phyloP scores from a whole-genome alignment of 805 yeast genomes.

The Wickerhamiella australiensis region DNA sequence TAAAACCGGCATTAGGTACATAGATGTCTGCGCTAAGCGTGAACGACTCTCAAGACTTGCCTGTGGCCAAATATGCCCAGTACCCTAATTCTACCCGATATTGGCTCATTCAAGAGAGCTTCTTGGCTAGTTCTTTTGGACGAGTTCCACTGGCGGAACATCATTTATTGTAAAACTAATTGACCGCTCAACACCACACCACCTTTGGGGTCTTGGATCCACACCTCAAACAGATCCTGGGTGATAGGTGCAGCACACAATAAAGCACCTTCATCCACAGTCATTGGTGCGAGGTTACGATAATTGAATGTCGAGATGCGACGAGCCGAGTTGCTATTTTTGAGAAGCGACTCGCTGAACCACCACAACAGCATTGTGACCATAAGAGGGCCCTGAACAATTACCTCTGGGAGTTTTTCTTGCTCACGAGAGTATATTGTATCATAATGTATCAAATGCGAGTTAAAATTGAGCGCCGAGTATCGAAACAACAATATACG shows the following conservation, averaged over 20 bases:
- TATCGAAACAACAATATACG: constrained; percentile 43
- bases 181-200: constrained; percentile 16
- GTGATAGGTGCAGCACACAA: constrained; percentile 20
- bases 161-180: constrained; percentile 10
- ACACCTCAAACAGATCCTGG: constrained; percentile 16
- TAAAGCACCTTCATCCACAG: constrained; percentile 30
- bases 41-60: no score
- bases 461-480: constrained; percentile 66
- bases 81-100: no score
- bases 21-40: no score
- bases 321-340: constrained; percentile 15
- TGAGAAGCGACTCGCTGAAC: constrained; percentile 26
- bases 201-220: constrained; percentile 16
- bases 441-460: constrained; percentile 77
- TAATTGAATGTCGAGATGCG: constrained; percentile 33
- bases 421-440: constrained; percentile 35
- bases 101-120: no score
- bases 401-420: constrained; percentile 50
- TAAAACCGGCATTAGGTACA: no score
- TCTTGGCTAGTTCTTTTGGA: no score
- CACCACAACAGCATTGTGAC: constrained; percentile 49
- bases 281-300: constrained; percentile 40
- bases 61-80: no score
- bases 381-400: constrained; percentile 76
- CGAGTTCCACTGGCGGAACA: no score